phyloP scores from a whole-genome alignment of 176 grass and related monocot genomes.

The Rhynchospora pubera region DNA sequence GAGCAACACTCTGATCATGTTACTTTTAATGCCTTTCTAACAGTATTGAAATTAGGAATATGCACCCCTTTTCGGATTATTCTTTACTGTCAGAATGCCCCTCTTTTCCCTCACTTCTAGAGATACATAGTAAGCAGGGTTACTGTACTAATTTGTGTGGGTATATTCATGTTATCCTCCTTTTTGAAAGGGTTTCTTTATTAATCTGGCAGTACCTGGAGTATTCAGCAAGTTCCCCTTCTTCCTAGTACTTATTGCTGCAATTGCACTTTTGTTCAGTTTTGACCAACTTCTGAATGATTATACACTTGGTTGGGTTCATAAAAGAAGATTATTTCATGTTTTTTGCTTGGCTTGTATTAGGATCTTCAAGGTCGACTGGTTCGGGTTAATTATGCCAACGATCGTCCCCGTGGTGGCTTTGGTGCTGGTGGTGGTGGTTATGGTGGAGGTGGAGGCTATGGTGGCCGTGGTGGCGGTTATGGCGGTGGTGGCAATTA shows the following conservation, averaged over 20 bases:
- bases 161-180: not conserved
- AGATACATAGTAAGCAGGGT: too few relatives aligned
- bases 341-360: not conserved
- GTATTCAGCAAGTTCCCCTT: not conserved
- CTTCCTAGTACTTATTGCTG: not conserved
- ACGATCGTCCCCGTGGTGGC: constrained; percentile 7
- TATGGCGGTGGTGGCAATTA: not conserved
- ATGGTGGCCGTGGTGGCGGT: not conserved
- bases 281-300: not conserved
- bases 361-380: constrained; percentile 39
- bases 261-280: not conserved
- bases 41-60: not conserved
- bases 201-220: not conserved
- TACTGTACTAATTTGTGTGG: too few relatives aligned
- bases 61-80: not conserved
- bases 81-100: not conserved
- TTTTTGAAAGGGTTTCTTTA: not conserved
- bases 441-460: not conserved
- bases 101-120: not conserved
- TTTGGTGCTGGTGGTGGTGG: not conserved
- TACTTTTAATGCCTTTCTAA: not conserved
- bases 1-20: not conserved
- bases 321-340: not conserved
- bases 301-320: not conserved
- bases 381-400: constrained; percentile 35